Conservation (phyloP, 139 green algal genomes). For the Picochlorum sp. region DNA sequence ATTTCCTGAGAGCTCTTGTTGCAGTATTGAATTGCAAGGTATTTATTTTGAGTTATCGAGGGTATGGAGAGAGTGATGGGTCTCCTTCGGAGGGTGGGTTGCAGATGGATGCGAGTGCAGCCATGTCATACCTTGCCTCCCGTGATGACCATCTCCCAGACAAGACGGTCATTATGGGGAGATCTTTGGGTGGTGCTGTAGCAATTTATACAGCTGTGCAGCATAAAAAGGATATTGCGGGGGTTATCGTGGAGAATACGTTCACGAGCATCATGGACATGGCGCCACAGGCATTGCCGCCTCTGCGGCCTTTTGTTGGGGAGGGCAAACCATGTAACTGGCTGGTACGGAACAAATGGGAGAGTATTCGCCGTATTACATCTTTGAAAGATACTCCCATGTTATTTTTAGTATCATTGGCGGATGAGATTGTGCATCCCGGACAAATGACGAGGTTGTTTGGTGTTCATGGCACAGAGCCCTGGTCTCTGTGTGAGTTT, state of each 20-base stretch:
- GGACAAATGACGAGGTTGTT: constrained; percentile 64
- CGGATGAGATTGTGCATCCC: constrained; percentile 28
- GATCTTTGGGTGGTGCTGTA: constrained; percentile 77
- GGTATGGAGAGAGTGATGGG: constrained; percentile 68
- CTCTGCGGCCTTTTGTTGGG: constrained; percentile 48
- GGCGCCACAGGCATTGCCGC: constrained; percentile 45
- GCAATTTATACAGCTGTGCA: constrained; percentile 53
- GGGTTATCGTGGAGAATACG: constrained; percentile 78
- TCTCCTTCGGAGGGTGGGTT: constrained; percentile 61
- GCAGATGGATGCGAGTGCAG: constrained; percentile 55
- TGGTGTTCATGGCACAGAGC: constrained; percentile 7
- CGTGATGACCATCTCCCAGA: constrained; percentile 41
- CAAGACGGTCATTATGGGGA: constrained; percentile 64
- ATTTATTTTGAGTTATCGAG: constrained; percentile 69
- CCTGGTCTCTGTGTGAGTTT: constrained; percentile 43
- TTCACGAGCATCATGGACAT: constrained; percentile 72
- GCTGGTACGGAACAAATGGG: constrained; percentile 83
- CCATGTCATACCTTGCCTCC: constrained; percentile 42
- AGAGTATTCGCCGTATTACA: constrained; percentile 43
- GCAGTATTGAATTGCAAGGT: constrained; percentile 41
- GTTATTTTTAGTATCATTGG: constrained; percentile 60
- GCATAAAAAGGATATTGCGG: constrained; percentile 45
- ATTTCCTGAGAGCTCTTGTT: constrained; percentile 55
- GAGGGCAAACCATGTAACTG: constrained; percentile 57
- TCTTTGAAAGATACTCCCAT: constrained; percentile 41